Evolutionary conservation across 208 protist species (phyloP), one percentile per base, ranked within the genome.

Genomic region (Spironucleus salmonicida): DNA sequence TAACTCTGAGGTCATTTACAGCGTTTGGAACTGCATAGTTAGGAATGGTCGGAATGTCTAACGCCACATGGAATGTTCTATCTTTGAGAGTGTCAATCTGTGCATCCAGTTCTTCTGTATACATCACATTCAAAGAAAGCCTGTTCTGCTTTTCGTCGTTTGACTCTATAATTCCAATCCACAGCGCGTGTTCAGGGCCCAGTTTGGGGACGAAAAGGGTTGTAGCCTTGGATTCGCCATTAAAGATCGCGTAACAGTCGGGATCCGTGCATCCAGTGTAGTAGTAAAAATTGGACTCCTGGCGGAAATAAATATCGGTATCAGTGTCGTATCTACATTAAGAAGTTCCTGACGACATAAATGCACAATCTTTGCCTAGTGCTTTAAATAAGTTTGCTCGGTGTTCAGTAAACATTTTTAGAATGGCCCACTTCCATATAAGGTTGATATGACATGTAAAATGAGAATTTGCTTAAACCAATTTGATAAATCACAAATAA

Each of bases 231-330:
- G 40, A 26, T 7, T 42, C 35, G 30, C 39, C 26, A 0, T 79
- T 41, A 27, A 79, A 27, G n/a, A 79, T 19, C 11, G 58, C 66
- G 41, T 15, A 9, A 53, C n/a, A 67, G 29, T 49, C 76, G 27
- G 76, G 64, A 40, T 75, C 66, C 35, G 49, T 34, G 26, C 42
- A 45, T 26, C 76, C 76, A 35, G 68, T 68, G 9, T 75, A 32
- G 39, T 79, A 79, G 67, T 58, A 42, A 57, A 79, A 79, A 39
- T 79, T 79, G 35, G 45, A 58, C 29, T 79, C 76, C 38, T 75
- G 66, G 42, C 66, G 30, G 42, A 75, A 75, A 27, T n/a, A 7
- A 34, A 59, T 57, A 27, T 79, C 76, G 29, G 26, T 27, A 39
- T 79, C 76, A 42, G 76, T 75, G n/a, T 75, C 57, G 62, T 74